Percentiles rank a stretch among this genome's conserved stretches.
Evolutionary conservation across 2,329 filamentous ascomycete genomes (phyloP).

Genomic region (Arthrobotrys megalospora): DNA sequence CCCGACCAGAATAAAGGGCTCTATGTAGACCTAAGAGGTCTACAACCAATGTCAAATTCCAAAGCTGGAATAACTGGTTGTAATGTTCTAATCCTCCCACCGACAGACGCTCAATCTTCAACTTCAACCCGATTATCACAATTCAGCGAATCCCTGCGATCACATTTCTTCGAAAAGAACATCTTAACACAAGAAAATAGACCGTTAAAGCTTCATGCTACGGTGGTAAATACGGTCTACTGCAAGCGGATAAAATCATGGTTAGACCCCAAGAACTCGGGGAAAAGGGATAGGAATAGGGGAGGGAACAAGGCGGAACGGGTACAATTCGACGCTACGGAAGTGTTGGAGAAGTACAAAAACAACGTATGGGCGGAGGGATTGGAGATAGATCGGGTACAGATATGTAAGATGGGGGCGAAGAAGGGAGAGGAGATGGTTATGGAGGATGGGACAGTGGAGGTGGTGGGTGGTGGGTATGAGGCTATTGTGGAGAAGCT

Average conservation of each 20-base stretch:
- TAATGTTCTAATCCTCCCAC: conserved; percentile 76
- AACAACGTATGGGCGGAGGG: conserved; percentile 80
- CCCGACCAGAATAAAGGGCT: conserved; percentile 6
- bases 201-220: conserved; percentile 86
- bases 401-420: conserved; percentile 91
- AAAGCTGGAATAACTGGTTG: conserved; percentile 66
- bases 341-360: conserved; percentile 73
- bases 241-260: conserved; percentile 68
- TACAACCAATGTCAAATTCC: conserved; percentile 24
- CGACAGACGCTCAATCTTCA: conserved; percentile 69
- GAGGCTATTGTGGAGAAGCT: conserved; percentile 15
- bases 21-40: conserved; percentile 40
- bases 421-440: conserved; percentile 68
- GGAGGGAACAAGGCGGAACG: conserved; percentile 66
- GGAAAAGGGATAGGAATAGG: conserved; percentile 63
- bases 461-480: conserved; percentile 52
- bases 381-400: conserved; percentile 79
- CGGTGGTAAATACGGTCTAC: conserved; percentile 88
- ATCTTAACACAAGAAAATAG: conserved; percentile 75
- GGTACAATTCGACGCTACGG: conserved; percentile 71
- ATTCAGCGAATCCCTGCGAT: conserved; percentile 74
- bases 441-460: conserved; percentile 45
- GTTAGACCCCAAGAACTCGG: conserved; percentile 55
- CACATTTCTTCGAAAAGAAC: conserved; percentile 72
- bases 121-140: conserved; percentile 20